Evolutionary conservation across 805 yeast genomes (phyloP), one percentile per base, ranked within the genome.

Genomic region (Saccharomycopsis sp.): DNA sequence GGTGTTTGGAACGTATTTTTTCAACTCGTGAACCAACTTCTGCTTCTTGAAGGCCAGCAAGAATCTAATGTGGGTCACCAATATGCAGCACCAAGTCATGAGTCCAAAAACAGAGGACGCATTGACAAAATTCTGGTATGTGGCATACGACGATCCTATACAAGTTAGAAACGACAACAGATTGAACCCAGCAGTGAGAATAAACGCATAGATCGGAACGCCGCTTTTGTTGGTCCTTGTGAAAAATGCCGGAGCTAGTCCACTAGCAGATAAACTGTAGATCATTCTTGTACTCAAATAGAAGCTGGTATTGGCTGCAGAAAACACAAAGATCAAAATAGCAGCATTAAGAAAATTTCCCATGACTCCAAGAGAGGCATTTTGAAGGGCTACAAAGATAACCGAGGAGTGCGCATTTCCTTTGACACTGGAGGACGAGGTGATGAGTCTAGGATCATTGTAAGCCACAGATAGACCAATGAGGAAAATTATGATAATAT

Each of bases 381-480:
- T 60, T 24, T 54, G 48, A 2, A 34, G 58, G 4, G 62, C 62
- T 44, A 59, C 54, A 34, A 57, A 57, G 7, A 59, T 44, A 15
- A 53, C 60, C 12, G 53, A 37, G 7, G 60, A 29, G 5, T 24
- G 21, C 7, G 60, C 57, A 52, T 51, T 46, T 18, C 52, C 51
- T n/a, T 21, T 51, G 1, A 80, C 56, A 8, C 73, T 68, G 53
- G 81, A 76, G 18, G 82, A 76, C 15, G 83, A 82, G 56, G 24
- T 52, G 3, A 71, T 46, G 61, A 86, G 74, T 52, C 70, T 63
- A 46, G 79, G 76, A 66, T 83, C 84, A 62, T 75, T 75, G 59
- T 80, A 79, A 41, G 88, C 79, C 57, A 86, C 91, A 68, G 83
- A 76, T 81, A 84, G 76, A 51, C 90, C 89, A 62, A 87, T 72